Evolutionary conservation across 176 grass and related monocot species (phyloP), one percentile per base, ranked within the genome.

Genomic region (Ensete ventricosum): DNA sequence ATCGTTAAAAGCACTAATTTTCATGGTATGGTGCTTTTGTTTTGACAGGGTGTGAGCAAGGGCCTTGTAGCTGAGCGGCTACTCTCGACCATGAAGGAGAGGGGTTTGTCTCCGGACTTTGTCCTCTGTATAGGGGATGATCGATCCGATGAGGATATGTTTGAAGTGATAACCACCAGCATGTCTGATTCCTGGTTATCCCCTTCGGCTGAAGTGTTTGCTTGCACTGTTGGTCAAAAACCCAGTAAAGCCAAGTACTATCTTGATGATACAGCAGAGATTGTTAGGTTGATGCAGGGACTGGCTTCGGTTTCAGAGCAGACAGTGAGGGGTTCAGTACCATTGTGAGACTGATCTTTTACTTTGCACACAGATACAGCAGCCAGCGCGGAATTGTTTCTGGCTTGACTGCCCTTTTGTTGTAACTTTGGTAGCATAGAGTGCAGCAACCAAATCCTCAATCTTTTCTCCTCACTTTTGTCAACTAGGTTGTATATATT

Each of bases 181-280:
- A 62, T 66, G 26, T 63, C 82, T 0, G 76, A 82, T 16, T 72
- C 81, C 3, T 81, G 71, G n/a, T 74, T 97, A 48, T 62, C 51
- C 14, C 75, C 82, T 0, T 83, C 83, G 0, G 88, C 93, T 0
- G 84, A 85, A 67, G 93, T 97, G n/a, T 97, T 97, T 14, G 93
- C 93, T 24, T 97, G 90, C 83, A 97, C 93, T 0, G 88, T 97
- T 1, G 90, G 93, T n/a, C 87, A 82, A 50, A 93, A 88, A 60
- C 93, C 93, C 34, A 97, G 93, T 81, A 97, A 97, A 55, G 93
- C 93, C 19, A 97, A 97, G 82, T 97, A 93, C 79, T 97, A 97
- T 70, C 85, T 97, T 52, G 93, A 97, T 12, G 93, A 97, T 53
- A 79, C 90, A 0, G 55, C 82, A 0, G 93, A 97, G 81, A 93